Evolutionary conservation across 257 asterid genomes (phyloP).

Genomic region (Jacaranda copaia): DNA sequence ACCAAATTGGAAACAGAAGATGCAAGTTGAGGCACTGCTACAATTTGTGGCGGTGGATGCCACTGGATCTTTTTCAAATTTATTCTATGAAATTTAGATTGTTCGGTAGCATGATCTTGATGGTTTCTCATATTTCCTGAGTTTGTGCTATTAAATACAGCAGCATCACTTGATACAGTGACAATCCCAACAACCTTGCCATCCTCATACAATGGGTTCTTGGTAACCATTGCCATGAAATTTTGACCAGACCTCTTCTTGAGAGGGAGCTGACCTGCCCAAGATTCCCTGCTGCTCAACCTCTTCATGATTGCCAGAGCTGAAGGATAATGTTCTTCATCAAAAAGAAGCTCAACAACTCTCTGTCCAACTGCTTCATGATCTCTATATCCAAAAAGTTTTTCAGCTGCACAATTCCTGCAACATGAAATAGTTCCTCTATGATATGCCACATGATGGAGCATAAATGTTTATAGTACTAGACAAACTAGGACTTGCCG

Average conservation of each 20-base stretch:
- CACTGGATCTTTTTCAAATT: constrained; percentile 48
- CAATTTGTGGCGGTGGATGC: constrained; percentile 47
- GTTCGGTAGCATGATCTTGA: constrained; percentile 41
- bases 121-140: constrained; percentile 30
- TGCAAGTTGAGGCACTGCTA: constrained; percentile 52
- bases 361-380: constrained; percentile 63
- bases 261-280: constrained; percentile 81
- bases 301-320: constrained; percentile 46
- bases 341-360: constrained; percentile 49
- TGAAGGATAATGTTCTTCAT: constrained; percentile 51
- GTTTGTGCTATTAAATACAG: constrained; percentile 52
- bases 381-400: constrained; percentile 71
- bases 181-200: constrained; percentile 66
- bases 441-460: constrained; percentile 21
- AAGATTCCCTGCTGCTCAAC: constrained; percentile 55
- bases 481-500: background rate
- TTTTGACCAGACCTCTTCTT: constrained; percentile 61
- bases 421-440: constrained; percentile 27
- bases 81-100: constrained; percentile 42
- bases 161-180: constrained; percentile 78
- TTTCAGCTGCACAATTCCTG: constrained; percentile 84
- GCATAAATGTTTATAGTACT: background rate
- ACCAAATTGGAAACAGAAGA: constrained; percentile 76
- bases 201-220: constrained; percentile 71
- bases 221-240: constrained; percentile 71